Percentiles rank a stretch among this genome's conserved stretches.
Evolutionary conservation across 176 grass and related monocot genomes (phyloP).

Genomic region (Juncus effusus): DNA sequence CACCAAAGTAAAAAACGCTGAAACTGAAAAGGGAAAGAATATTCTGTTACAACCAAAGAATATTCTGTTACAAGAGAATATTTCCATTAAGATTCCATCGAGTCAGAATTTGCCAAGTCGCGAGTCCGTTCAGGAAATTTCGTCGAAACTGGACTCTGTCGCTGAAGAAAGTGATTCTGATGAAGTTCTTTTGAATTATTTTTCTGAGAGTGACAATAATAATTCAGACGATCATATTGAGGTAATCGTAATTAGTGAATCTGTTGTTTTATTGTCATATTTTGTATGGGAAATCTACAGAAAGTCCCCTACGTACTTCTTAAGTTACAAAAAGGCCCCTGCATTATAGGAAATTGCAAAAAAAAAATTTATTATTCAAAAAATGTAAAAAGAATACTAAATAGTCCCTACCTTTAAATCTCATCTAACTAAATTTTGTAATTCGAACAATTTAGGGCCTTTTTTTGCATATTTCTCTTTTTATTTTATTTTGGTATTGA

Average conservation of each 20-base stretch:
- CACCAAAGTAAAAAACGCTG: constrained; percentile 32
- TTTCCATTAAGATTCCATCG: constrained; percentile 33
- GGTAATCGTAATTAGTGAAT: constrained; percentile 5
- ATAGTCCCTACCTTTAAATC: too few relatives aligned
- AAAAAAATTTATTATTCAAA: too few relatives aligned
- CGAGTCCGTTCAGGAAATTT: constrained; percentile 27
- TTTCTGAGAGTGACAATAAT: constrained; percentile 33
- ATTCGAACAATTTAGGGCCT: too few relatives aligned
- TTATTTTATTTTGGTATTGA: too few relatives aligned
- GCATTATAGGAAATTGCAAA: not conserved
- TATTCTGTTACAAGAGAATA: constrained; percentile 32
- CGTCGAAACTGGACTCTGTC: constrained; percentile 47
- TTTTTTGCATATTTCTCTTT: too few relatives aligned
- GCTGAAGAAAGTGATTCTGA: constrained; percentile 70
- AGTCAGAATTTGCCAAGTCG: constrained; percentile 36
- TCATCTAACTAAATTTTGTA: too few relatives aligned
- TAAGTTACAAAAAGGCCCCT: too few relatives aligned
- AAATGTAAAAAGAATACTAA: too few relatives aligned
- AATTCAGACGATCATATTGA: constrained; percentile 6
- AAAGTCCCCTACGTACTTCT: too few relatives aligned
- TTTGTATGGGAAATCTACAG: too few relatives aligned
- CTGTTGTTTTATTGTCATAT: too few relatives aligned
- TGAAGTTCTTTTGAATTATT: constrained; percentile 34
- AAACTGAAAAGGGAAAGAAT: constrained; percentile 46
- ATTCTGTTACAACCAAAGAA: constrained; percentile 34